A percentile compares a stretch with the other conserved stretches of the same genome.
These are phyloP conservation scores for Pogostemon cablin DNA, from an alignment of 257 asterid species.

Conservation along the genomic window DNA sequence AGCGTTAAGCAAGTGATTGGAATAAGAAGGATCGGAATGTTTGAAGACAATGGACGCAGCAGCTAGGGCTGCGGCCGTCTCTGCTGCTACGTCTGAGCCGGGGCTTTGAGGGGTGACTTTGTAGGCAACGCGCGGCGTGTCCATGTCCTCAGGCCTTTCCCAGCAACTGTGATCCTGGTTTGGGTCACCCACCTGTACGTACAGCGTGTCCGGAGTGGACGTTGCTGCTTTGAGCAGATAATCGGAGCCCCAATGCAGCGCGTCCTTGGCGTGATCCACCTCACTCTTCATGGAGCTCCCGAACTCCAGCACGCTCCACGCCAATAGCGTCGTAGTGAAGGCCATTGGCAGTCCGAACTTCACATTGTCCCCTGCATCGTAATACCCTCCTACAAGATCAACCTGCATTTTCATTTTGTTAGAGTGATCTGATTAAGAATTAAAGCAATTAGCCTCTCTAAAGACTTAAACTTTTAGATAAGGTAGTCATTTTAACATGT, in stretches of 20 bases:
- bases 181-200: constrained; percentile 82
- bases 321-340: constrained; percentile 71
- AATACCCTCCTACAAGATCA: constrained; percentile 81
- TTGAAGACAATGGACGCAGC: constrained; percentile 82
- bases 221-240: constrained; percentile 90
- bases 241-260: constrained; percentile 81
- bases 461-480: too few species aligned
- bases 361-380: constrained; percentile 89
- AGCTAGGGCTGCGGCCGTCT: constrained; percentile 88
- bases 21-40: constrained; percentile 69
- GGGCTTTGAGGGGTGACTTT: constrained; percentile 70
- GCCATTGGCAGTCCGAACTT: constrained; percentile 93
- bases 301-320: constrained; percentile 85
- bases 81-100: constrained; percentile 91
- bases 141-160: constrained; percentile 96
- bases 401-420: constrained; percentile 42
- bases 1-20: constrained; percentile 51
- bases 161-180: constrained; percentile 76
- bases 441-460: too few species aligned
- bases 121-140: constrained; percentile 65
- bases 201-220: constrained; percentile 56
- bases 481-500: too few species aligned
- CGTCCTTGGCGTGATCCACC: constrained; percentile 54
- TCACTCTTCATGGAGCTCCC: constrained; percentile 59
- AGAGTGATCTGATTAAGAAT: too few species aligned